Conservation (phyloP, 1,139 yeast species). For the Lodderomyces metapsilosis region DNA sequence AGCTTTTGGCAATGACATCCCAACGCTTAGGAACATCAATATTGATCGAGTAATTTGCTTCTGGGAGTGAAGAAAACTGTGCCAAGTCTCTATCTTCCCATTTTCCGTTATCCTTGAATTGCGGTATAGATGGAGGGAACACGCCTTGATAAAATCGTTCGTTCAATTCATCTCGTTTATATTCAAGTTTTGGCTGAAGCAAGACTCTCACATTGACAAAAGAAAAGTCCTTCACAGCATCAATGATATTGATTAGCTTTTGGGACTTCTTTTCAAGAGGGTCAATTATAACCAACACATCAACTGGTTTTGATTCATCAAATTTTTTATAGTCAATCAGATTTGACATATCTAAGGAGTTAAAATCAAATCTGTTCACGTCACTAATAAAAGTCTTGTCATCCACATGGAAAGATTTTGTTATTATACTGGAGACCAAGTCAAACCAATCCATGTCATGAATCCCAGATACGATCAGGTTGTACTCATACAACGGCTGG, state of each 20-base stretch:
- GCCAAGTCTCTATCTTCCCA: conserved; percentile 14
- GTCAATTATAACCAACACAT: conserved; percentile 61
- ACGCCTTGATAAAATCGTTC: conserved; percentile 59
- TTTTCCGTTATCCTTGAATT: conserved; percentile 41
- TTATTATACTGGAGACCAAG: conserved; percentile 36
- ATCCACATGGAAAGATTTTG: conserved; percentile 46
- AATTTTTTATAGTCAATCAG: conserved; percentile 29
- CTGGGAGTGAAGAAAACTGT: conserved; percentile 33
- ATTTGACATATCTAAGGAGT: conserved; percentile 31
- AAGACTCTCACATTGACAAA: conserved; percentile 54
- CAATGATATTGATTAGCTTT: conserved; percentile 50
- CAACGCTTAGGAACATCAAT: conserved; percentile 66
- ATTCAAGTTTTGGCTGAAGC: conserved; percentile 52
- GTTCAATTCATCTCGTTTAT: conserved; percentile 36
- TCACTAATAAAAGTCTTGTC: conserved; percentile 34
- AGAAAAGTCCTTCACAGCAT: conserved; percentile 38
- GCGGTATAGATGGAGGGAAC: conserved; percentile 34
- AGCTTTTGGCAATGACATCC: conserved; percentile 50
- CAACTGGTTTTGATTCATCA: conserved; percentile 31
- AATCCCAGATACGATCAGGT: conserved; percentile 10
- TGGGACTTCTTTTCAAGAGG: conserved; percentile 75
- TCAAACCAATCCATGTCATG: conserved; percentile 47
- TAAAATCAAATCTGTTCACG: conserved; percentile 45
- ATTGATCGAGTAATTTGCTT: conserved; percentile 53
- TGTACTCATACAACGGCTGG: conserved; percentile 22